Evolutionary conservation across 1,284 basidiomycete species (phyloP).

Genomic region (Pseudozyma thailandica): DNA sequence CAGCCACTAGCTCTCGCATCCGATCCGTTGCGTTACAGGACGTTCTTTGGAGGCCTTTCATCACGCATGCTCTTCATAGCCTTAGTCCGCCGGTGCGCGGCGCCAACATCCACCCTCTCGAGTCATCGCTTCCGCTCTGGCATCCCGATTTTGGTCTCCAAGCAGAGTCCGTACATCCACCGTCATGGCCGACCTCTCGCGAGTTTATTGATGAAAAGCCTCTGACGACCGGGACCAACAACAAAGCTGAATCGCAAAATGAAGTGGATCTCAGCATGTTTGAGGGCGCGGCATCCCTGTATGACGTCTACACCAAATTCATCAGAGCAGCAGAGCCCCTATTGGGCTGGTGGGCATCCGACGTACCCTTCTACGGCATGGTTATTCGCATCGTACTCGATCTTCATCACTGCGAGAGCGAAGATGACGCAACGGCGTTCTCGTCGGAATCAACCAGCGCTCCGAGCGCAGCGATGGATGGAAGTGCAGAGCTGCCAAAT

Average conservation of each 20-base stretch:
- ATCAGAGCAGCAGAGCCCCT: slow-evolving; percentile 25
- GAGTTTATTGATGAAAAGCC: slow-evolving; percentile 9
- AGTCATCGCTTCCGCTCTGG: slow-evolving; percentile 32
- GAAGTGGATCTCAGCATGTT: slow-evolving; percentile 16
- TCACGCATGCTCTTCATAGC: slow-evolving; percentile 16
- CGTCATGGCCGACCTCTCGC: slow-evolving; percentile 21
- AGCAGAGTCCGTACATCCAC: slow-evolving; percentile 24
- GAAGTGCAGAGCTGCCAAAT: not conserved
- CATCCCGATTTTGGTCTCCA: slow-evolving; percentile 43
- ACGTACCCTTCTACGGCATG: slow-evolving; percentile 48
- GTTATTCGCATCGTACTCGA: slow-evolving; percentile 40
- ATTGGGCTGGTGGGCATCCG: slow-evolving; percentile 51
- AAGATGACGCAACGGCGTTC: not conserved
- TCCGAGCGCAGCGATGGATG: not conserved
- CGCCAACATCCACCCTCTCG: slow-evolving; percentile 24
- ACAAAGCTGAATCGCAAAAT: too few relatives aligned
- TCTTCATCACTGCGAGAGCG: slow-evolving; percentile 13
- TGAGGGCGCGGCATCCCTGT: slow-evolving; percentile 23
- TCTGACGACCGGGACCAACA: not conserved
- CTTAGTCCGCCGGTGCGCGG: slow-evolving; percentile 27
- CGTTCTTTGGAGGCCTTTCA: slow-evolving; percentile 33
- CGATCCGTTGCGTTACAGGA: slow-evolving; percentile 32
- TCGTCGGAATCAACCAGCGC: too few relatives aligned
- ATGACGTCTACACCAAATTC: slow-evolving; percentile 40
- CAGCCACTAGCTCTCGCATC: slow-evolving; percentile 22